Conservation (phyloP, 371 early-diverging fungal species). For the Mucor racemosus region DNA sequence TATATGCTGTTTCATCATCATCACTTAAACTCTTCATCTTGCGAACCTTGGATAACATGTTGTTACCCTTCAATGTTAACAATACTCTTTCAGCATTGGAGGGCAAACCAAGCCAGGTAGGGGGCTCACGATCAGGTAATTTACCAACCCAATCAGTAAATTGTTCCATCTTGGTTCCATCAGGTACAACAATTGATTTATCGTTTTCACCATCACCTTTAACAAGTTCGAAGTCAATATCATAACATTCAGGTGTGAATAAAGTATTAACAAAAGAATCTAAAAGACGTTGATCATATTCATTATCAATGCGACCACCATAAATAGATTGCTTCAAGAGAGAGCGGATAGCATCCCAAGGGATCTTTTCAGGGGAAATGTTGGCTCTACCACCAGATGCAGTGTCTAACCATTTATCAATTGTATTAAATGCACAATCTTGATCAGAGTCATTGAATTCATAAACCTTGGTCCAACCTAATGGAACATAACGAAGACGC, state of each 20-base stretch:
- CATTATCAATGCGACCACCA: slow-evolving; percentile 96
- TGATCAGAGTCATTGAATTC: slow-evolving; percentile 98
- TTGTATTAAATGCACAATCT: slow-evolving; percentile 86
- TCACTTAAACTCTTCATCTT: slow-evolving; percentile 84
- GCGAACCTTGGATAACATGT: slow-evolving; percentile 81
- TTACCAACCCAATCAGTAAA: slow-evolving; percentile 88
- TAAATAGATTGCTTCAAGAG: slow-evolving; percentile 91
- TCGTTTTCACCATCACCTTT: slow-evolving; percentile 51
- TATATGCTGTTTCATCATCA: slow-evolving; percentile 75
- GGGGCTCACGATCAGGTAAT: slow-evolving; percentile 93
- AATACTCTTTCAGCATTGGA: slow-evolving; percentile 92
- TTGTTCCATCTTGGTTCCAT: slow-evolving; percentile 86
- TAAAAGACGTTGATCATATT: slow-evolving; percentile 86
- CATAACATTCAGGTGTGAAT: slow-evolving; percentile 85
- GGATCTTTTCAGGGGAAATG: slow-evolving; percentile 93
- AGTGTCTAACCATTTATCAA: slow-evolving; percentile 90
- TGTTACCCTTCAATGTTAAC: slow-evolving; percentile 74
- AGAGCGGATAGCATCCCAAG: slow-evolving; percentile 92
- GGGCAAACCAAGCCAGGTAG: slow-evolving; percentile 97
- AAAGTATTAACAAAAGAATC: slow-evolving; percentile 88
- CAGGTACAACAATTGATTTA: slow-evolving; percentile 74
- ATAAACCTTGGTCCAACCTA: slow-evolving; percentile 97
- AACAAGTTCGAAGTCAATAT: slow-evolving; percentile 83
- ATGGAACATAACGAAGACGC: slow-evolving; percentile 93
- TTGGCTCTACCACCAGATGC: slow-evolving; percentile 86